Conservation (phyloP, 2,329 filamentous ascomycete genomes). For the Botrytis tulipae region DNA sequence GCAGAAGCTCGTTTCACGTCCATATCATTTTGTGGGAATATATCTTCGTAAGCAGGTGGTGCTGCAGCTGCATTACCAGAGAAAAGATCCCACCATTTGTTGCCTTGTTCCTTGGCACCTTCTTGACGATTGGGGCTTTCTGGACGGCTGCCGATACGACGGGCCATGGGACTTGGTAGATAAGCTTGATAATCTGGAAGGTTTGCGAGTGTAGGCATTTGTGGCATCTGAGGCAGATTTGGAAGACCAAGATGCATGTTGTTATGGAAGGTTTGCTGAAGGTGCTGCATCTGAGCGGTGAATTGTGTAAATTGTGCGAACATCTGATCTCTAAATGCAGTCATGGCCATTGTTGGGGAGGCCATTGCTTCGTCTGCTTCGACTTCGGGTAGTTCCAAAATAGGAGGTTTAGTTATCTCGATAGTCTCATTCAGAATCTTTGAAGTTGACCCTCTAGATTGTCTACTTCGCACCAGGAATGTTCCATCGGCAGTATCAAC, state of each 20-base stretch:
- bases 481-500: slow-evolving; percentile 37
- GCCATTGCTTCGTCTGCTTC: slow-evolving; percentile 37
- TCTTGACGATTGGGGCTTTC: slow-evolving; percentile 25
- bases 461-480: slow-evolving; percentile 37
- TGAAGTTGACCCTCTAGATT: slow-evolving; percentile 37
- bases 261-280: slow-evolving; percentile 59
- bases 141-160: slow-evolving; percentile 62
- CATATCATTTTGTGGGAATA: slow-evolving; percentile 59
- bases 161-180: slow-evolving; percentile 61
- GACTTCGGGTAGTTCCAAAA: slow-evolving; percentile 32
- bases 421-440: slow-evolving; percentile 24
- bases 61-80: slow-evolving; percentile 52
- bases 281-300: slow-evolving; percentile 48
- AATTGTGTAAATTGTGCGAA: slow-evolving; percentile 53
- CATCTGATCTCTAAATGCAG: slow-evolving; percentile 71
- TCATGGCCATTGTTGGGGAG: slow-evolving; percentile 61
- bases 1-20: slow-evolving; percentile 60
- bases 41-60: slow-evolving; percentile 76
- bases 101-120: slow-evolving; percentile 48
- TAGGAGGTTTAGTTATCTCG: slow-evolving; percentile 29
- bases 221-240: slow-evolving; percentile 53
- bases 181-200: slow-evolving; percentile 73
- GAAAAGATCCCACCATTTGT: slow-evolving; percentile 67
- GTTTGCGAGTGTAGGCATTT: slow-evolving; percentile 53
- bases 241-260: slow-evolving; percentile 59